phyloP scores from a whole-genome alignment of 2,329 filamentous ascomycete species.

The Microthyrium microscopicum region DNA sequence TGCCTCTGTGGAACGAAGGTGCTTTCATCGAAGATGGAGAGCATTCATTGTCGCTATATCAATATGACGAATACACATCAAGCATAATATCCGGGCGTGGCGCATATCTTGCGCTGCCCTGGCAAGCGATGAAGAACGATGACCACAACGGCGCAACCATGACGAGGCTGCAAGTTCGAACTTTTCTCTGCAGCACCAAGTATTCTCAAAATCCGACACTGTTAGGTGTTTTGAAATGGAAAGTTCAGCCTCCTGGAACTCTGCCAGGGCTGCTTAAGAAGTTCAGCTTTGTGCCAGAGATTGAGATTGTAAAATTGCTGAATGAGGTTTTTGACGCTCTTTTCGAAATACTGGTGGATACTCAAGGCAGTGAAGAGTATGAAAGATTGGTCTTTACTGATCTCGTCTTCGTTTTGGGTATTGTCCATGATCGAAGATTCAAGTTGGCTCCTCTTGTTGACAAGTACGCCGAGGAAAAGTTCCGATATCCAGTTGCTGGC shows the following conservation, averaged over 20 bases:
- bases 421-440: constrained; percentile 87
- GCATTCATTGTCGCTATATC: constrained; percentile 70
- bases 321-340: constrained; percentile 79
- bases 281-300: constrained; percentile 85
- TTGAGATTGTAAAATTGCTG: constrained; percentile 90
- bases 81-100: constrained; percentile 58
- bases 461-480: constrained; percentile 71
- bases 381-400: constrained; percentile 88
- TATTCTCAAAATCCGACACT: constrained; percentile 87
- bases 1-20: constrained; percentile 83
- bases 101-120: constrained; percentile 73
- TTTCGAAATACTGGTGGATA: constrained; percentile 80
- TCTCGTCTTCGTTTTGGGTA: constrained; percentile 75
- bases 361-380: constrained; percentile 79
- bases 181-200: constrained; percentile 82
- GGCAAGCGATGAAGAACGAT: constrained; percentile 61
- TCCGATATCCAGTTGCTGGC: constrained; percentile 87
- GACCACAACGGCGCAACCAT: constrained; percentile 59
- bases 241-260: constrained; percentile 53
- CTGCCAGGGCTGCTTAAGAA: constrained; percentile 61
- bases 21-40: constrained; percentile 78
- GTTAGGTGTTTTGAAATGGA: constrained; percentile 74
- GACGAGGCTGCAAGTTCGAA: constrained; percentile 62
- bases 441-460: constrained; percentile 83
- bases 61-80: constrained; percentile 79